phyloP scores from a whole-genome alignment of 2,329 filamentous ascomycete species.

The Paraphaeosphaeria sporulosa region DNA sequence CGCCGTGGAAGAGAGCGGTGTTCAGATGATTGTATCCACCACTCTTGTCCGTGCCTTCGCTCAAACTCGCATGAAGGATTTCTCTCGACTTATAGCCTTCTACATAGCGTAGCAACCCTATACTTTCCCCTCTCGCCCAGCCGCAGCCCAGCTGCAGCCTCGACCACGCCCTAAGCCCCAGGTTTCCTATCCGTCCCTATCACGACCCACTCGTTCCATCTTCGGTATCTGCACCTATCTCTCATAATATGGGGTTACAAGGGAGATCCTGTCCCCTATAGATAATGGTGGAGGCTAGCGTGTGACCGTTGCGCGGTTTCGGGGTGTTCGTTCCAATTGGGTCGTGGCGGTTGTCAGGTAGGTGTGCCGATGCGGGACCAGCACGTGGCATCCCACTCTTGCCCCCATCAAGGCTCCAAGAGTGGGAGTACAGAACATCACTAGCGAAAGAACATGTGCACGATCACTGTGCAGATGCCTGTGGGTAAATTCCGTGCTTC shows the following conservation, averaged over 20 bases:
- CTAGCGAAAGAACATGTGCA: neutral
- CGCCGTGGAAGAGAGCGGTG: neutral
- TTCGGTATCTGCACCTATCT: slow-evolving; percentile 7
- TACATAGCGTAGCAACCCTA: neutral
- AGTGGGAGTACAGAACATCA: too few relatives aligned
- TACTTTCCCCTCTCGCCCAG: neutral
- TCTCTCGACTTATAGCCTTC: neutral
- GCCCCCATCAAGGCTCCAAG: neutral
- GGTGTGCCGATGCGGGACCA: neutral
- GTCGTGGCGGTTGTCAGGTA: neutral
- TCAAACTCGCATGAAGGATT: neutral
- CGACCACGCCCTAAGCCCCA: neutral
- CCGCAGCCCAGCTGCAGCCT: neutral
- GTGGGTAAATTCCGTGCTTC: too few relatives aligned
- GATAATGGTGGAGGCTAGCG: slow-evolving; percentile 9
- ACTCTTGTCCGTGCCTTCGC: neutral
- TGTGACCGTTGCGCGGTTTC: neutral
- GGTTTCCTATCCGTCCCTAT: neutral
- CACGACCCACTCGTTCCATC: slow-evolving; percentile 1
- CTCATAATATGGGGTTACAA: neutral
- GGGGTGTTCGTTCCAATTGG: neutral
- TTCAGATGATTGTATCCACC: neutral
- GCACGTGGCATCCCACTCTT: slow-evolving; percentile 2
- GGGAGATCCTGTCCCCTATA: neutral
- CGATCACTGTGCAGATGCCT: too few relatives aligned